phyloP scores from a whole-genome alignment of 805 yeast genomes.

The Candida xyloterini region DNA sequence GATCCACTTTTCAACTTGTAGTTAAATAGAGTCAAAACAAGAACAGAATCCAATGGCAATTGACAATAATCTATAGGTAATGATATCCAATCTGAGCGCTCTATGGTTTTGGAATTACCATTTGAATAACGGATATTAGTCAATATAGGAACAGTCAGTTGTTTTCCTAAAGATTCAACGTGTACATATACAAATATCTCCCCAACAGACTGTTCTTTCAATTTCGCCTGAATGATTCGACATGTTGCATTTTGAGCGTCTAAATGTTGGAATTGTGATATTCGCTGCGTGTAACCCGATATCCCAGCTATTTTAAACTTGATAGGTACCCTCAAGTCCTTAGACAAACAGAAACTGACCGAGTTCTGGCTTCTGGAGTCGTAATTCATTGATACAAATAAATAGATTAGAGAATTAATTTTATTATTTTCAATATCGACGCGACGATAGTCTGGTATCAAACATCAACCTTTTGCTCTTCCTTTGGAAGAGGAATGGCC shows the following conservation, averaged over 20 bases:
- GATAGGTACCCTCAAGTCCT: slow-evolving; percentile 50
- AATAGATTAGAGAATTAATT: not conserved
- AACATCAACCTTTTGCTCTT: slow-evolving; percentile 26
- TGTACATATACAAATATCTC: slow-evolving; percentile 16
- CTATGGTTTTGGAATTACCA: slow-evolving; percentile 1
- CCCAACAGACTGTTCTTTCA: slow-evolving; percentile 13
- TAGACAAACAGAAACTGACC: slow-evolving; percentile 47
- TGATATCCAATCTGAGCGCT: slow-evolving; percentile 57
- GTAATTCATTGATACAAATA: slow-evolving; percentile 18
- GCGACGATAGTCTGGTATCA: slow-evolving; percentile 9
- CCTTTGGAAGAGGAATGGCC: slow-evolving; percentile 31
- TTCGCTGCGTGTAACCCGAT: slow-evolving; percentile 19
- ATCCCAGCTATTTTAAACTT: slow-evolving; percentile 39
- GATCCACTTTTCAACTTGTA: slow-evolving; percentile 49
- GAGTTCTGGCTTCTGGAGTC: slow-evolving; percentile 23
- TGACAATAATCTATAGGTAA: slow-evolving; percentile 72
- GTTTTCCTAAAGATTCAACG: slow-evolving; percentile 22
- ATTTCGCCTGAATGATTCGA: slow-evolving; percentile 15
- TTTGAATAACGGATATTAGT: slow-evolving; percentile 19
- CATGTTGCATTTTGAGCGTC: slow-evolving; percentile 11
- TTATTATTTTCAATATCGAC: slow-evolving; percentile 1
- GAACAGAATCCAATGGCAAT: slow-evolving; percentile 57
- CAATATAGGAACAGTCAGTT: slow-evolving; percentile 23
- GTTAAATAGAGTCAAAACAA: slow-evolving; percentile 67
- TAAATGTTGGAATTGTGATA: slow-evolving; percentile 8